These are phyloP conservation scores for Nicotiana knightiana DNA, from an alignment of 257 asterid species.

Conservation along the genomic window DNA sequence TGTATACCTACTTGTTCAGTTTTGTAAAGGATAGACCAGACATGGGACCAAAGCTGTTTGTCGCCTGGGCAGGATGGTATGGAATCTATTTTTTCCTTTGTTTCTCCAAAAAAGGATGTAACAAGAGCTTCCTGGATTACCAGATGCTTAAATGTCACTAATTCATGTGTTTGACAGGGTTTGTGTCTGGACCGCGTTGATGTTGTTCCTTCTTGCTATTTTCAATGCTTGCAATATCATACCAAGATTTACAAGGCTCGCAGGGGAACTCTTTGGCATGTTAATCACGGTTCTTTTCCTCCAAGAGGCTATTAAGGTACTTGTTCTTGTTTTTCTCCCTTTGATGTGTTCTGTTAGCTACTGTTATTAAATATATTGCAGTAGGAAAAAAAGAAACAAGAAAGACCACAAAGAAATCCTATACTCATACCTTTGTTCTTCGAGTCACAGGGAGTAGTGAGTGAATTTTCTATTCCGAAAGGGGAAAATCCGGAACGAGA, in stretches of 20 bases:
- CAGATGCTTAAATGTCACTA: conserved; percentile 1
- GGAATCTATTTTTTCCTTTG: conserved; percentile 9
- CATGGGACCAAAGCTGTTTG: conserved; percentile 55
- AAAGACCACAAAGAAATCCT: background rate
- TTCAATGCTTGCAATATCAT: conserved; percentile 74
- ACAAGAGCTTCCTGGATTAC: background rate
- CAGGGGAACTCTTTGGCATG: conserved; percentile 96
- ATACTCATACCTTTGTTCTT: background rate
- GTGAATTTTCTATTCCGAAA: conserved; percentile 63
- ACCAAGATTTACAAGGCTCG: conserved; percentile 77
- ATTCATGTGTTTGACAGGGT: conserved; percentile 44
- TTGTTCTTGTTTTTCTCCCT: background rate
- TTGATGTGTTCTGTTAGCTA: background rate
- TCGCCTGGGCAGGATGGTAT: conserved; percentile 95
- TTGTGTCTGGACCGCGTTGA: conserved; percentile 80
- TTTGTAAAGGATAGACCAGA: conserved; percentile 44
- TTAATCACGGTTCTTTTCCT: conserved; percentile 75
- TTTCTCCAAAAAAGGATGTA: background rate
- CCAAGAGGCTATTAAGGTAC: conserved; percentile 86
- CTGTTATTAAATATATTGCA: background rate
- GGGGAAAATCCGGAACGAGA: conserved; percentile 49
- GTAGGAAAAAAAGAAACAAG: background rate
- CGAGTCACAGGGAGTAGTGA: conserved; percentile 63
- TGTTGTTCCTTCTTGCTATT: conserved; percentile 70
- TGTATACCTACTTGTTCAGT: conserved; percentile 72